Conservation (phyloP, 176 grass and related monocot species). For the Leersia perrieri region DNA sequence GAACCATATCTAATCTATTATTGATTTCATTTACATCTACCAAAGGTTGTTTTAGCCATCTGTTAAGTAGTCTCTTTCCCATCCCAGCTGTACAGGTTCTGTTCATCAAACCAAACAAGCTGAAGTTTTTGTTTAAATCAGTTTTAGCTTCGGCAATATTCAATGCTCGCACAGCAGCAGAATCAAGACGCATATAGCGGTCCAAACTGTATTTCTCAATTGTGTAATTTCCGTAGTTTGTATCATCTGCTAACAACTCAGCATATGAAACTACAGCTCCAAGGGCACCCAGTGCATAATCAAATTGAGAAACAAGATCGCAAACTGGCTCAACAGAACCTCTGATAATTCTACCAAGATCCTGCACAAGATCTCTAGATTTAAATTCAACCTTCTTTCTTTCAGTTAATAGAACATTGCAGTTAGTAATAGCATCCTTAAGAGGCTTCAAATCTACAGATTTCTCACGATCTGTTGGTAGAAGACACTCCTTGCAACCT, state of each 20-base stretch:
- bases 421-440: slow-evolving; percentile 63
- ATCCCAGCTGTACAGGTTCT: slow-evolving; percentile 97
- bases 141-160: slow-evolving; percentile 90
- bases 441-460: slow-evolving; percentile 74
- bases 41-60: slow-evolving; percentile 94
- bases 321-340: slow-evolving; percentile 84
- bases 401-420: slow-evolving; percentile 72
- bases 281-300: slow-evolving; percentile 72
- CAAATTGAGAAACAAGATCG: slow-evolving; percentile 86
- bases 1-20: slow-evolving; percentile 83
- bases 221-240: slow-evolving; percentile 72
- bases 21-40: slow-evolving; percentile 85
- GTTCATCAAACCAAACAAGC: slow-evolving; percentile 97
- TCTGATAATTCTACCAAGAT: slow-evolving; percentile 88
- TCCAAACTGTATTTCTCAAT: slow-evolving; percentile 90
- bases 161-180: slow-evolving; percentile 80
- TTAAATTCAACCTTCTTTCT: slow-evolving; percentile 91
- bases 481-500: slow-evolving; percentile 95
- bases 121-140: slow-evolving; percentile 96
- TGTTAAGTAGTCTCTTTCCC: slow-evolving; percentile 88
- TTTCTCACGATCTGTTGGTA: slow-evolving; percentile 70
- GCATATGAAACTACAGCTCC: slow-evolving; percentile 77
- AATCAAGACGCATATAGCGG: slow-evolving; percentile 90
- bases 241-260: slow-evolving; percentile 88
- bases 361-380: slow-evolving; percentile 84